Percentiles rank a stretch among this genome's conserved stretches.
Conservation (phyloP, 768 basidiomycete genomes). For the Suillus weaverae region DNA sequence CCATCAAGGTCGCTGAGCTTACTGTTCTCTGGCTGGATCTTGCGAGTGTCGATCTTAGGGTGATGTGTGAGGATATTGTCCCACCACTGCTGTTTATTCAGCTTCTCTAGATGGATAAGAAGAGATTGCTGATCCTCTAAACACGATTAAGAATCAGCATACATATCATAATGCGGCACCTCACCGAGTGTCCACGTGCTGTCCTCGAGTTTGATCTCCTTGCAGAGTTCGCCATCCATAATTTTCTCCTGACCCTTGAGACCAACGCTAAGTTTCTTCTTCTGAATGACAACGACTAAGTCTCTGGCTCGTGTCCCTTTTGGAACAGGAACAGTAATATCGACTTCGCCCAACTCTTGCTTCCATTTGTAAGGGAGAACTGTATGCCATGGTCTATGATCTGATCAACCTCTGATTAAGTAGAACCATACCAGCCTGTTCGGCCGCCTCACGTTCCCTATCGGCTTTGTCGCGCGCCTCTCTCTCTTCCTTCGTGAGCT, state of each 20-base stretch:
- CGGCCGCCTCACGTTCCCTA: slow-evolving; percentile 65
- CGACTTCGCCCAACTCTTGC: slow-evolving; percentile 86
- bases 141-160: slow-evolving; percentile 10
- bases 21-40: slow-evolving; percentile 94
- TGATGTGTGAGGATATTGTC: slow-evolving; percentile 93
- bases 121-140: slow-evolving; percentile 78
- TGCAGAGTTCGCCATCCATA: slow-evolving; percentile 86
- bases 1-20: slow-evolving; percentile 95
- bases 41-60: slow-evolving; percentile 94
- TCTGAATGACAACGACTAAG: slow-evolving; percentile 70
- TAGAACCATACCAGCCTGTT: slow-evolving; percentile 75
- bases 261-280: slow-evolving; percentile 80
- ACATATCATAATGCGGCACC: not conserved
- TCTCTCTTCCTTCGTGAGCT: slow-evolving; percentile 73
- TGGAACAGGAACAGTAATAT: slow-evolving; percentile 80
- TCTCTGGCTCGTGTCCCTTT: slow-evolving; percentile 83
- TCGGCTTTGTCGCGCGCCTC: slow-evolving; percentile 70
- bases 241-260: slow-evolving; percentile 86
- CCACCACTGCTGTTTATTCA: slow-evolving; percentile 95
- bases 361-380: slow-evolving; percentile 91
- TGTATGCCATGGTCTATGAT: slow-evolving; percentile 31
- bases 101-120: slow-evolving; percentile 80
- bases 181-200: slow-evolving; percentile 96
- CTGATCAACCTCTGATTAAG: slow-evolving; percentile 22
- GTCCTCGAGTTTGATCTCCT: slow-evolving; percentile 93